Conservation (phyloP, 768 basidiomycete species). For the Holtermanniella nyarrowii region DNA sequence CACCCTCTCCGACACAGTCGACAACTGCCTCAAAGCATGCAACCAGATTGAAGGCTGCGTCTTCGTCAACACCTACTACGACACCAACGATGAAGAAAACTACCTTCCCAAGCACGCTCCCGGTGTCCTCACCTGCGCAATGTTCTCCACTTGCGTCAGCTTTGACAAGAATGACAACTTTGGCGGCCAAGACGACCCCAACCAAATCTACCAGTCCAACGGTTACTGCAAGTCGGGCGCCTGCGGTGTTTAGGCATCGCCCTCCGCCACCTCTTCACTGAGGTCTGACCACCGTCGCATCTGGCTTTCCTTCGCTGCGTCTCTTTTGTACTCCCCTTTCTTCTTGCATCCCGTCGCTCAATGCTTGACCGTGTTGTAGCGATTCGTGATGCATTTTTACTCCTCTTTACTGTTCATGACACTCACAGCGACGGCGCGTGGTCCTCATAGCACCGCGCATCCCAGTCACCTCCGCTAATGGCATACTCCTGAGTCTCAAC, state of each 20-base stretch:
- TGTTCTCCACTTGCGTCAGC: slow-evolving; percentile 20
- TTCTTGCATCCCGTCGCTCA: no score
- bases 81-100: slow-evolving; percentile 11
- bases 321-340: no score
- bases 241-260: slow-evolving; percentile 4
- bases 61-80: slow-evolving; percentile 18
- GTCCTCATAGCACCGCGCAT: slow-evolving; percentile 31
- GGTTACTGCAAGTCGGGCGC: slow-evolving; percentile 24
- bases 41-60: slow-evolving; percentile 14
- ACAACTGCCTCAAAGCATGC: slow-evolving; percentile 24
- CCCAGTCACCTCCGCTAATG: slow-evolving; percentile 56
- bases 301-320: no score
- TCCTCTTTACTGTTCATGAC: no score
- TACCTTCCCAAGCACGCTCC: slow-evolving; percentile 23
- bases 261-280: background rate
- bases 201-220: slow-evolving; percentile 22
- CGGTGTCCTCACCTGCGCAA: slow-evolving; percentile 21
- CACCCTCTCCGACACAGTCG: slow-evolving; percentile 21
- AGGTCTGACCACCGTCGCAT: no score
- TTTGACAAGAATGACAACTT: slow-evolving; percentile 20
- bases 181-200: slow-evolving; percentile 25
- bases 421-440: no score
- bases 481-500: slow-evolving; percentile 64
- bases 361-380: no score
- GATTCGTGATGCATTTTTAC: no score